Evolutionary conservation across 305 asterid genomes (phyloP), one percentile per base, ranked within the genome.

Genomic region (Solanum hybrid): DNA sequence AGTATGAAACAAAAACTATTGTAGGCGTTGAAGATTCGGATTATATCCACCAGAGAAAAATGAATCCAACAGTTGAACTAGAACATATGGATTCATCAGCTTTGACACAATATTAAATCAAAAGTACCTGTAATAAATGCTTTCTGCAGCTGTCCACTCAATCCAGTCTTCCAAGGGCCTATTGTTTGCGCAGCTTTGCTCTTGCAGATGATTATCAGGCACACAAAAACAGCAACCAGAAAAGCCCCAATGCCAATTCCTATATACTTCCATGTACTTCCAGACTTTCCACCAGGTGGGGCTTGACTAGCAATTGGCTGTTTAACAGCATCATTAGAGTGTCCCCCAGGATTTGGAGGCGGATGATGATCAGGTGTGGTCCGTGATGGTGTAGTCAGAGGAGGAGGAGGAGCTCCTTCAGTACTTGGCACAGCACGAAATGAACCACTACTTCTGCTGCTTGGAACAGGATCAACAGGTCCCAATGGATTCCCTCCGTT

Each of bases 121-220:
- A 24, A 73, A 26, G 84, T 91, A 96, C 89, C 89, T 40, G 89
- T 87, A 17, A 87, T 51, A 87, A 87, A 87, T 73, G 89, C 89
- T 73, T 87, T 87, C 22, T 95, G 99, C 94, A 98, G 90, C 94
- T 98, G 99, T 45, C 99, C 98, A 88, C 99, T 98, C 94, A 98
- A 91, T 87, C 99, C 99, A 77, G 96, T 93, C 91, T 93, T 98
- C 99, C 99, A 98, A 90, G 99, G 98, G 72, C 95, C 90, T 19
- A 98, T 96, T 9, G 93, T 92, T 88, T 81, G 92, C 7, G 26
- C 89, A 12, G 97, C 95, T 92, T 91, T 92, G 90, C 96, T 94
- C 94, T 94, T 93, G 88, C 92, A 91, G 78, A 92, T 81, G 81
- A 95, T 29, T 31, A 97, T 69, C 78, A 95, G 14, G 71, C 92